These are phyloP conservation scores for Sporothrix globosa DNA, from an alignment of 2,329 filamentous ascomycete genomes.

Conservation along the genomic window DNA sequence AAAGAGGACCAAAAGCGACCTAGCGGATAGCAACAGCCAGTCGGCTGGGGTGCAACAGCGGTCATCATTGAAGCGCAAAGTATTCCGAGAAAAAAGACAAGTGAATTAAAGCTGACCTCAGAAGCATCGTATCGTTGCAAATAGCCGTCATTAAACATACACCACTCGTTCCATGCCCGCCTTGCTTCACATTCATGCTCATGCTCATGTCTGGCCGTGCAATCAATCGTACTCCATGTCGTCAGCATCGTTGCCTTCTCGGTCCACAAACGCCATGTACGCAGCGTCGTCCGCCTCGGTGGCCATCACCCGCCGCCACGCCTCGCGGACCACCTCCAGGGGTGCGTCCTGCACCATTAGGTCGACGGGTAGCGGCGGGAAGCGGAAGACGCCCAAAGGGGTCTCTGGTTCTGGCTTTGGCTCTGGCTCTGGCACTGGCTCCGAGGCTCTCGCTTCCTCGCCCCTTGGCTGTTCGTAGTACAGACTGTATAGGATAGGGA, in stretches of 20 bases:
- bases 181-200: background rate
- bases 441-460: slow-evolving; percentile 24
- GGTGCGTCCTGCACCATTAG: slow-evolving; percentile 74
- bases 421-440: background rate
- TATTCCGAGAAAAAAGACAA: background rate
- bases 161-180: background rate
- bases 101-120: background rate
- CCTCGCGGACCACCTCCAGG: slow-evolving; percentile 66
- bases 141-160: slow-evolving; percentile 3
- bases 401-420: background rate
- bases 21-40: background rate
- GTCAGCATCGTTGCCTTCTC: slow-evolving; percentile 66
- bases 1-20: background rate
- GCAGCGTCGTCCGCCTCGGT: slow-evolving; percentile 47
- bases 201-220: background rate
- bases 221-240: slow-evolving; percentile 31
- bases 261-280: slow-evolving; percentile 80
- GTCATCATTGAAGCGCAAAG: background rate
- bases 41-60: background rate
- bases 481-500: slow-evolving; percentile 54
- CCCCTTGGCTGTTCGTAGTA: slow-evolving; percentile 58
- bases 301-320: slow-evolving; percentile 69
- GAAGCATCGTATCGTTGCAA: slow-evolving; percentile 12
- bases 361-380: slow-evolving; percentile 64
- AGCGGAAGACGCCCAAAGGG: slow-evolving; percentile 46